Base-by-base conservation (phyloP, 1,284 basidiomycete species). In the Pholiota adiposa region DNA sequence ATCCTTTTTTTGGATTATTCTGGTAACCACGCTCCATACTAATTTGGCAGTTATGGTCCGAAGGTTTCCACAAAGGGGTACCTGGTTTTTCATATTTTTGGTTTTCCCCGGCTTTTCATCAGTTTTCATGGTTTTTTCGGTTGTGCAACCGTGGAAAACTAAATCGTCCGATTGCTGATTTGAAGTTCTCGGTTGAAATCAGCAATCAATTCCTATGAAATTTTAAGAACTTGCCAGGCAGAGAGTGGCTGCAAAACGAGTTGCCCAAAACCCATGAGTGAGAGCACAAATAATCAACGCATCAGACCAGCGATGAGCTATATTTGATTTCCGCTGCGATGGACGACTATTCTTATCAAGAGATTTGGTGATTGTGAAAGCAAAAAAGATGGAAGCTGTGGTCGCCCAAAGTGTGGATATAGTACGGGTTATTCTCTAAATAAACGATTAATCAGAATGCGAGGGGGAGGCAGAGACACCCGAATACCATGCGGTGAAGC, bases 181-280 rank as follows among this genome's bases (percentile, higher is more conserved):
- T n/a, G n/a, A n/a, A n/a, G n/a, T n/a, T n/a, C n/a, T n/a, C n/a
- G n/a, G n/a, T n/a, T n/a, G n/a, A n/a, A n/a, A n/a, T n/a, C n/a
- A n/a, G n/a, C n/a, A n/a, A n/a, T n/a, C n/a, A n/a, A n/a, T n/a
- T n/a, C n/a, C n/a, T n/a, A n/a, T n/a, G n/a, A n/a, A n/a, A n/a
- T n/a, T n/a, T n/a, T n/a, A n/a, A n/a, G n/a, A n/a, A 59, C 18
- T 59, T 44, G 48, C 55, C 55, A 23, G 58, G 58, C 9, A 59
- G n/a, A 9, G 36, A 27, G 19, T 50, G 49, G 18, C 25, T 55
- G 25, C 5, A 41, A 8, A 44, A 21, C 3, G 16, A 6, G 8
- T 29, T 27, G 4, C 29, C n/a, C 12, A 41, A 27, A 12, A 19
- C 25, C 14, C 2, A 27, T 12, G 33, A 7, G 5, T 2, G 6